Base-by-base conservation (phyloP, 2,329 filamentous ascomycete genomes). In the Colletotrichum kahawae region DNA sequence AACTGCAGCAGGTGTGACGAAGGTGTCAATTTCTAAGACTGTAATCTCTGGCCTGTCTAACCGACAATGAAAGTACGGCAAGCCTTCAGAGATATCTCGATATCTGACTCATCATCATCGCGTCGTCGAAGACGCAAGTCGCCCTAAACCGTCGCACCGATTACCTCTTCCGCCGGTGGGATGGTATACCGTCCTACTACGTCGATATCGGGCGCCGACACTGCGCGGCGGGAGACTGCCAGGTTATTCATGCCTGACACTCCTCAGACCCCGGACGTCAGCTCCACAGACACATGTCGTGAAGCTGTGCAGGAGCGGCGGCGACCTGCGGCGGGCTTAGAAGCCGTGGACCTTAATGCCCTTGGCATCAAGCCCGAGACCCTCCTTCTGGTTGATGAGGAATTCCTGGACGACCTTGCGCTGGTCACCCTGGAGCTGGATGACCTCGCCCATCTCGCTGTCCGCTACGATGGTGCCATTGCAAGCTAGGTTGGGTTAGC, bases 381-480 rank as follows among this genome's bases (percentile, higher is more conserved):
- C 96, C 84, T 96, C 95, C 88, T 96, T 95, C 92, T 98, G 97
- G 89, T 98, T 95, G 88, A 93, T 93, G 87, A 98, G 93, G 90
- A 98, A 99, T 84, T 98, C 95, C 87, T 97, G 95, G 85, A 98
- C 95, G 92, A 98, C 95, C 89, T 98, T 98, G 88, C 97, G 96
- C 91, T 99, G 97, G 87, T 99, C 97, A 83, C 97, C 97, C 88
- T 99, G 97, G 84, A 99, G 94, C 91, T 99, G 97, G 85, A 99
- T 98, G 91, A 98, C 96, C 91, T 98, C 96, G 85, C 96, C 96
- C 95, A 98, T 98, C 88, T 98, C 95, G 82, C 91, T 92, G 88
- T 98, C 96, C 85, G 92, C 92, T 88, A 98, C 96, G 87, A 98
- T 97, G 89, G 96, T 98, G 92, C 97, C 97, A 98, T 99, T 98